Conservation (phyloP, 179 eudicot genomes). For the Gypsophila paniculata region DNA sequence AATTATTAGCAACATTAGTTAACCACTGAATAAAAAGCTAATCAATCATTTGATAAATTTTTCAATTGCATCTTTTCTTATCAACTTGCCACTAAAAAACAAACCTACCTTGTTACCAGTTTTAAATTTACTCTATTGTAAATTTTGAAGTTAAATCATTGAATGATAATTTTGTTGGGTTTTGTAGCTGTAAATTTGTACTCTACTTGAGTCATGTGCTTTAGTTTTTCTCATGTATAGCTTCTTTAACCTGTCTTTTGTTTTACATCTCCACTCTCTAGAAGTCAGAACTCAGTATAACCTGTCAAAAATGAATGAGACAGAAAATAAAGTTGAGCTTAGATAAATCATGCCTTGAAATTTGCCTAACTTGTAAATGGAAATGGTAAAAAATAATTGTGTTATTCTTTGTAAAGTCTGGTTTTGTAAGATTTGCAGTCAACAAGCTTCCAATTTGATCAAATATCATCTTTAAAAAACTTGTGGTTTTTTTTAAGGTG, state of each 20-base stretch:
- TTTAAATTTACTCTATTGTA: conserved; percentile 1
- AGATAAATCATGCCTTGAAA: conserved; percentile 7
- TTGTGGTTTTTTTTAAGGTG: too few relatives aligned
- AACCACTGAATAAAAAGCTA: neutral
- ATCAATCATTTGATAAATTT: neutral
- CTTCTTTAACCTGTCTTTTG: conserved; percentile 15
- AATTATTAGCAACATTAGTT: neutral
- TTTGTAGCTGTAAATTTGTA: conserved; percentile 24
- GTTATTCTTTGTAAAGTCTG: neutral
- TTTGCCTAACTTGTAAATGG: too few relatives aligned
- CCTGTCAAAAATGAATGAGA: conserved; percentile 22
- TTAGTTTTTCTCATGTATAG: conserved; percentile 15
- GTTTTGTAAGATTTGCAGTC: conserved; percentile 4
- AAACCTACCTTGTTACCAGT: conserved; percentile 11
- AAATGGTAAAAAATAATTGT: neutral
- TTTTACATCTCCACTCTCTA: conserved; percentile 1
- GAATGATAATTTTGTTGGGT: conserved; percentile 16
- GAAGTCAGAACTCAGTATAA: neutral
- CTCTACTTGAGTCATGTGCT: conserved; percentile 22
- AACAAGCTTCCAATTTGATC: neutral
- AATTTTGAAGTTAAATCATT: conserved; percentile 17
- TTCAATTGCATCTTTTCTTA: conserved; percentile 1
- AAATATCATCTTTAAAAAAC: too few relatives aligned
- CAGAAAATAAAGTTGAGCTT: neutral
- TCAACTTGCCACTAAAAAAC: conserved; percentile 26